Conservation (phyloP, 495 filamentous ascomycete genomes). For the Corynascus novoguineensis region DNA sequence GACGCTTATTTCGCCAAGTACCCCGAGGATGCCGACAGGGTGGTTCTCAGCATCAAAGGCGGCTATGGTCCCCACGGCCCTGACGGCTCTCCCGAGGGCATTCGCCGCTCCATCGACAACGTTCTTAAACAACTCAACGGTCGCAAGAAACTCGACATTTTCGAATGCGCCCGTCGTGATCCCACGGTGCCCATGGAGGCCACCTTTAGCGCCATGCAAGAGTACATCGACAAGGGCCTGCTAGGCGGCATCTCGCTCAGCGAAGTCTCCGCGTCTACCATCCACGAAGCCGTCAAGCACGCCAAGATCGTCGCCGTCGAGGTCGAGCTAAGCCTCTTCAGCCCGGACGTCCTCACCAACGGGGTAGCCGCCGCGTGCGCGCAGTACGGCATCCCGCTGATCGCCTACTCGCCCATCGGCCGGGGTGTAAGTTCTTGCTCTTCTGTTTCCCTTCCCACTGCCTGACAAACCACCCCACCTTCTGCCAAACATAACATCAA, state of each 20-base stretch:
- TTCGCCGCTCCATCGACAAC: constrained; percentile 63
- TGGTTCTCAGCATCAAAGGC: constrained; percentile 62
- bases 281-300: constrained; percentile 64
- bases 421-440: constrained; percentile 47
- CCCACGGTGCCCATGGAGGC: constrained; percentile 45
- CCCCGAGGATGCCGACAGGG: constrained; percentile 64
- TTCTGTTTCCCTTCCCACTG: background rate
- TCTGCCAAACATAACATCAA: too few species aligned
- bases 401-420: constrained; percentile 52
- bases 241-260: constrained; percentile 72
- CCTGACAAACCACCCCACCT: background rate
- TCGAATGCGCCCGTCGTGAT: constrained; percentile 71
- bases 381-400: constrained; percentile 63
- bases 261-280: constrained; percentile 68
- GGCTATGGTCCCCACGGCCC: constrained; percentile 36
- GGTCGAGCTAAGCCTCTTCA: constrained; percentile 70
- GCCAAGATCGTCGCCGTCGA: constrained; percentile 71
- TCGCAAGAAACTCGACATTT: constrained; percentile 78
- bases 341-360: constrained; percentile 64
- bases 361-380: constrained; percentile 67
- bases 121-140: constrained; percentile 58
- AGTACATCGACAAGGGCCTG: constrained; percentile 67
- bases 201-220: constrained; percentile 51
- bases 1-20: constrained; percentile 61
- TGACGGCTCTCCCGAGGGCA: constrained; percentile 57